Percentiles rank a stretch among this genome's conserved stretches.
These are phyloP conservation scores for Amylostereum chailletii DNA, from an alignment of 1,284 basidiomycete genomes.

Conservation along the genomic window DNA sequence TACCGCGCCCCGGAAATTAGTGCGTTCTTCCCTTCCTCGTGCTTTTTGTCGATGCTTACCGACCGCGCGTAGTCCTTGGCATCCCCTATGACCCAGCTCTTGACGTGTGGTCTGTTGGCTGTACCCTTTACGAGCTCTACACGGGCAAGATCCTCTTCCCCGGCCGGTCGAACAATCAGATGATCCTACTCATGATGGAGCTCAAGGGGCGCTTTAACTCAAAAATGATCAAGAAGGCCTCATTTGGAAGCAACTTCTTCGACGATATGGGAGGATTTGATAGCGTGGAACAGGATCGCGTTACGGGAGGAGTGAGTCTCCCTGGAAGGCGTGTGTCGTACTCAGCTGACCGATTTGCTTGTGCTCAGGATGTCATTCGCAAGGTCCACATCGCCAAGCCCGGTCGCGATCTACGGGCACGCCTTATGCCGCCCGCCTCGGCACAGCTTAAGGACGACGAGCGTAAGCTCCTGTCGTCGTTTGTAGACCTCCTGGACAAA, in stretches of 20 bases:
- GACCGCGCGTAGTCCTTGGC: slow-evolving; percentile 67
- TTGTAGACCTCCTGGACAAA: slow-evolving; percentile 89
- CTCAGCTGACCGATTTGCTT: slow-evolving; percentile 13
- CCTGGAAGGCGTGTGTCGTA: too few species aligned
- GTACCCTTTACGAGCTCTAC: slow-evolving; percentile 95
- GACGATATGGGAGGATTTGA: slow-evolving; percentile 84
- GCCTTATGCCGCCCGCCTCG: slow-evolving; percentile 74
- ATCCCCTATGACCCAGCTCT: slow-evolving; percentile 90
- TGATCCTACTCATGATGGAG: slow-evolving; percentile 96
- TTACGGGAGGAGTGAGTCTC: slow-evolving; percentile 69
- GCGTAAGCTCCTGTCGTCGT: slow-evolving; percentile 71
- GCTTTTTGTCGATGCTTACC: neutral
- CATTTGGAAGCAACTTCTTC: slow-evolving; percentile 89
- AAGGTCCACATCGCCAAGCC: slow-evolving; percentile 85
- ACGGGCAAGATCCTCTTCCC: slow-evolving; percentile 99
- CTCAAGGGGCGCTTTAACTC: slow-evolving; percentile 89
- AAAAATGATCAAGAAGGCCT: slow-evolving; percentile 91
- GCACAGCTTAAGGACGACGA: slow-evolving; percentile 86
- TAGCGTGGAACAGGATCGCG: slow-evolving; percentile 75
- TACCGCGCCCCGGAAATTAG: slow-evolving; percentile 99
- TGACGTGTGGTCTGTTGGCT: slow-evolving; percentile 97
- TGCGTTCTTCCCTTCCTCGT: slow-evolving; percentile 31
- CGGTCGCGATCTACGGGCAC: slow-evolving; percentile 68
- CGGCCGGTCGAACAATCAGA: slow-evolving; percentile 95
- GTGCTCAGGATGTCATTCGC: slow-evolving; percentile 66